Evolutionary conservation across 2,329 filamentous ascomycete species (phyloP), one percentile per base, ranked within the genome.

Genomic region (Gremmenia infestans): DNA sequence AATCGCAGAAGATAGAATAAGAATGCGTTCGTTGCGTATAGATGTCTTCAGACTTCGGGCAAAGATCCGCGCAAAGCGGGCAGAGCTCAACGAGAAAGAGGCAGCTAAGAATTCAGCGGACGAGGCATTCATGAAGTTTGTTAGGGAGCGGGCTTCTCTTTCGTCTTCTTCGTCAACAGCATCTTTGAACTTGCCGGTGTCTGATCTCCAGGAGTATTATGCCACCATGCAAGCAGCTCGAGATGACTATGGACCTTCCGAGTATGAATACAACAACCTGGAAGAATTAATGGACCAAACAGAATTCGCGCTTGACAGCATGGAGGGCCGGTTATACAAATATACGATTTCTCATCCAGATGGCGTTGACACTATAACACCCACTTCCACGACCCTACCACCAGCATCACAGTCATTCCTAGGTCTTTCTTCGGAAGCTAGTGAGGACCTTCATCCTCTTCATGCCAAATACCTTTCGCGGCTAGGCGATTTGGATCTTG

Each of bases 191-290:
- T 14, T 35, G 12, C 45, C 22, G 12, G n/a, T 11, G 8, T 17
- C 40, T 23, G 6, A 23, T 17, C 15, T 55, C 8, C 47, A 57
- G 5, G 17, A 37, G 4, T 47, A 49, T 32, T 58, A 51, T 23
- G 14, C 19, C 3, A 46, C 37, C 14, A 49, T 62, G 51, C 52
- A 64, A 39, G 17, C 22, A 35, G 46, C 56, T 45, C 25, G 60
- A 39, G 50, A 63, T 53, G 55, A 64, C 17, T 63, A 62, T 46
- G 63, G 63, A 4, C 59, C 62, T 9, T 39, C 57, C 1, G 51
- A 56, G 17, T 50, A 59, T 23, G 58, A 65, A 25, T 60, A 55
- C 28, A 58, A 45, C 9, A 32, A 43, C 5, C 39, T 60, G 5
- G 55, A 62, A 39, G 55, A 60, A 23, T 9, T 22, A 2, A 54